Evolutionary conservation across 306 rosid species (phyloP).

Genomic region (Lathyrus aphaca): DNA sequence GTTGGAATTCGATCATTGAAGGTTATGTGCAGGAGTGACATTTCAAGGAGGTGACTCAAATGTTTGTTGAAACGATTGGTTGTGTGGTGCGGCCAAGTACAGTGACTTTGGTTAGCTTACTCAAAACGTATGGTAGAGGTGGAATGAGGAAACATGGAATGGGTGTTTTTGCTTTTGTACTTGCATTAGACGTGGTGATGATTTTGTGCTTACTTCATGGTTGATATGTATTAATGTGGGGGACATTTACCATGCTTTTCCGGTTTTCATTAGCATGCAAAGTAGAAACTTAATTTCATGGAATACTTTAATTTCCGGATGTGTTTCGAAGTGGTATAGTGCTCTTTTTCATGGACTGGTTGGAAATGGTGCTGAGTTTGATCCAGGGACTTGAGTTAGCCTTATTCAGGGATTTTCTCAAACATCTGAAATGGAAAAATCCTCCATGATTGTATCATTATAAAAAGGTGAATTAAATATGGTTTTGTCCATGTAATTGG

Average conservation of each 20-base stretch:
- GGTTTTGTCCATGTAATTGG: slow-evolving; percentile 62
- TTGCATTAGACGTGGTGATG: slow-evolving; percentile 69
- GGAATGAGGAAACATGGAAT: slow-evolving; percentile 49
- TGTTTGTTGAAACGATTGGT: slow-evolving; percentile 56
- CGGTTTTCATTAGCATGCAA: slow-evolving; percentile 66
- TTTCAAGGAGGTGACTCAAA: slow-evolving; percentile 52
- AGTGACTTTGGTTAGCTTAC: slow-evolving; percentile 59
- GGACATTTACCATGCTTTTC: slow-evolving; percentile 53
- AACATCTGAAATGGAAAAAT: slow-evolving; percentile 55
- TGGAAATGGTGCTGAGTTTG: slow-evolving; percentile 55
- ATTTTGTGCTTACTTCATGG: slow-evolving; percentile 61
- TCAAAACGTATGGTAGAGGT: slow-evolving; percentile 57
- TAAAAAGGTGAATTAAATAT: slow-evolving; percentile 58
- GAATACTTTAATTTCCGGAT: slow-evolving; percentile 77
- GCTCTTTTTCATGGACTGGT: slow-evolving; percentile 58
- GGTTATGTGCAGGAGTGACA: slow-evolving; percentile 56
- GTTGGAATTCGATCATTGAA: slow-evolving; percentile 76
- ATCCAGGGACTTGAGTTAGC: slow-evolving; percentile 67
- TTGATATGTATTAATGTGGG: slow-evolving; percentile 72
- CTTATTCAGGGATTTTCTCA: slow-evolving; percentile 69
- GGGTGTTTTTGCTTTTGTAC: slow-evolving; percentile 51
- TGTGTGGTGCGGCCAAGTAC: slow-evolving; percentile 56
- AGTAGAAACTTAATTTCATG: slow-evolving; percentile 69
- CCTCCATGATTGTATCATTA: slow-evolving; percentile 56
- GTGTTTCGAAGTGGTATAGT: slow-evolving; percentile 59